Base-by-base conservation (phyloP, 2,329 filamentous ascomycete species). In the Capronia epimyces region DNA sequence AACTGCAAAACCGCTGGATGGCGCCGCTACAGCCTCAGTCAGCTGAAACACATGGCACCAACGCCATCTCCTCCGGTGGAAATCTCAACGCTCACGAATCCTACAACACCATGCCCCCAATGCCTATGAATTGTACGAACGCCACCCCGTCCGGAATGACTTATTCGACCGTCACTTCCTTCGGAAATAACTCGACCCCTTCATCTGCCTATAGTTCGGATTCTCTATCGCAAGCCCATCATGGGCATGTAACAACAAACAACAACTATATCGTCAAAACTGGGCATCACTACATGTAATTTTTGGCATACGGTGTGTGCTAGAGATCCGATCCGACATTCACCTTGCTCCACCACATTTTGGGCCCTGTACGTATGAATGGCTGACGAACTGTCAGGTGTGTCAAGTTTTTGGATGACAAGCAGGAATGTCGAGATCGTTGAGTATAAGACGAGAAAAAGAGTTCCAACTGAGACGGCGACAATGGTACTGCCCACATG, bases 1-100 rank as follows among this genome's bases (percentile, higher is more conserved):
- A 58, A 29, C 56, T 55, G 34, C 59, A 61, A 29, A 61, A 59
- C 29, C 57, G 59, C 15, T 61, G 59, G 59, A 56, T 61, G 53
- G 59, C 52, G 12, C 55, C 53, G 3, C 27, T 60, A 18, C 53
- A 56, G 13, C 43, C 54, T 18, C 53, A 52, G 22, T 29, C 53
- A n/a, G 9, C 45, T 18, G 46, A 41, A 7, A 24, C 18, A 22
- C 34, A 31, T 22, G 42, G 42, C 13, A 22, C 29, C 25, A 53
- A 41, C 16, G 31, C 27, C 12, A 22, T 46, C 1, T 39, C 45
- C 10, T 31, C 18, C 3, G 34, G 2, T 3, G 42, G 34, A 22
- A 43, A 31, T 21, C 18, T 52, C 18, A 47, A 32, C 20, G 34
- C n/a, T 16, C 49, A 49, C 22, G 51, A 52, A 18, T 27, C 41